Evolutionary conservation across 2,329 filamentous ascomycete species (phyloP), one percentile per base, ranked within the genome.

Genomic region (Tolypocladium pustulatum): DNA sequence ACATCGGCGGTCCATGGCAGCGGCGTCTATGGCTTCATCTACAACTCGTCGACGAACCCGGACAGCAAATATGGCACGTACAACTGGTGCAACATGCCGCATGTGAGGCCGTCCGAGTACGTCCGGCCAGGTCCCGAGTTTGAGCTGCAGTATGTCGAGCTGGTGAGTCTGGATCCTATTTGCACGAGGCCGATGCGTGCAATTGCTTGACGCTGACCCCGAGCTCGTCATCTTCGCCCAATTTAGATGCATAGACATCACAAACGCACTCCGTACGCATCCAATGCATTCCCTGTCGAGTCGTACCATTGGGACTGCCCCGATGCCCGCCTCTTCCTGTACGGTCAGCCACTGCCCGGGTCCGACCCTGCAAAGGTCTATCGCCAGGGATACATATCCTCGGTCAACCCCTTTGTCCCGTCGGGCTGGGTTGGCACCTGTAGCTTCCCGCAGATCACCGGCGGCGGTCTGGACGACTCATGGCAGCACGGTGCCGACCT

Each of bases 61-160:
- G 73, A 78, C 57, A 67, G 72, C 0, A 64, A 76, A 41, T 87
- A 89, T 71, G 83, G 84, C 7, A 78, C 75, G 1, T 92, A 92
- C 72, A 91, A 93, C 70, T 93, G 81, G 80, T 94, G 90, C 72
- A 92, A 94, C 67, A 94, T 94, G 89, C 90, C 90, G 0, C 90
- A 93, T 73, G 87, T 89, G n/a, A 80, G 89, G 37, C 73, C 70
- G 27, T 71, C 72, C 17, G 87, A 90, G 66, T 94, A 94, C 67
- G 70, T 78, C 17, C 78, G 72, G 61, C 75, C 81, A 0, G 65
- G 74, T 1, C 62, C 72, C 0, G 81, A 80, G n/a, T 91, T 83
- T 67, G 76, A 85, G 65, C 74, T 94, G 56, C 74, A 81, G 65
- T 93, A 92, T 68, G 89, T 93, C 9, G 89, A 93, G 73, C 75